Base-by-base conservation (phyloP, 2,329 filamentous ascomycete species). In the Fusarium globosum region DNA sequence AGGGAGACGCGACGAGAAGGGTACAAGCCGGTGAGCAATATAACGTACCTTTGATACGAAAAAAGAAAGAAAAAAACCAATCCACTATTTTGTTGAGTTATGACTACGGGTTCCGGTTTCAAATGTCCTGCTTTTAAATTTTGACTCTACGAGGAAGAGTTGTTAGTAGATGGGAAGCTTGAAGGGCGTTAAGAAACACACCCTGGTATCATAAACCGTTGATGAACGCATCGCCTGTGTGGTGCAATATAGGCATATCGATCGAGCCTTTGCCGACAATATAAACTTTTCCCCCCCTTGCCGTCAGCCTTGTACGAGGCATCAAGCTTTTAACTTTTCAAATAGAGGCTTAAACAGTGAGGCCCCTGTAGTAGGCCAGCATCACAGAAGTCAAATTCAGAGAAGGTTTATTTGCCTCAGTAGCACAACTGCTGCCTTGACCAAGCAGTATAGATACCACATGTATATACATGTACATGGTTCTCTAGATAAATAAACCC, bases 1-100 rank as follows among this genome's bases (percentile, higher is more conserved):
- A 52, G 67, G 48, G 41, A 41, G 62, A 59, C 51, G 53, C 33
- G 46, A 53, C 14, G 46, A 57, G 46, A 74, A 71, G 58, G 62
- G 48, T 41, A 73, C 64, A 49, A 46, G 53, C 49, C 41, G 61
- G 67, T 72, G 62, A 68, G 42, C 55, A 74, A 58, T 65, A 59
- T 52, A 51, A 69, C 48, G 64, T 65, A 64, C 58, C 59, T 73
- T 57, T 57, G 64, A 68, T 41, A 66, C 42, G 38, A 26, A 26
- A 26, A 26, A 26, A n/a, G n/a, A n/a, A 26, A 26, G 26, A 26
- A 26, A 26, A 26, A 26, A 26, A 5, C 26, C 28, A 55, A 72
- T 58, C 14, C 61, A 60, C 68, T 61, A n/a, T 59, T 72, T 61
- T 61, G 59, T 65, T 73, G 59, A 30, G 23, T 60, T 36, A 55